Percentiles rank a stretch among this genome's conserved stretches.
Conservation (phyloP, 306 rosid species). For the Casuarina cunninghamiana region DNA sequence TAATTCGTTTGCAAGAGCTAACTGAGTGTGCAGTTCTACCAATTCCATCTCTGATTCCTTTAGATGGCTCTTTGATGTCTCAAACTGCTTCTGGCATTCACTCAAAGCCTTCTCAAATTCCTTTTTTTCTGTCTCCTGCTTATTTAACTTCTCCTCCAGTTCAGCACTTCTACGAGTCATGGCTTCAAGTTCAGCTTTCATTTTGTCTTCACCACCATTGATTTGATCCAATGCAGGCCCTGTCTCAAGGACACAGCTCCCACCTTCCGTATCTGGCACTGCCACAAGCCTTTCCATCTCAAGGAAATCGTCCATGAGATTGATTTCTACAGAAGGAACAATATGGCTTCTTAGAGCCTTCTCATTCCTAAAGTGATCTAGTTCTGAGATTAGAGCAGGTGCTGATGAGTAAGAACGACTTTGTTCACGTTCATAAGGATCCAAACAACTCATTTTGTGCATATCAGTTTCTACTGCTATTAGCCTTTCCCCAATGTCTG, state of each 20-base stretch:
- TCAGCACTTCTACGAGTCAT: slow-evolving; percentile 44
- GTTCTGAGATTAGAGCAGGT: slow-evolving; percentile 37
- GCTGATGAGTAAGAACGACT: slow-evolving; percentile 41
- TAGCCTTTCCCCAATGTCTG: slow-evolving; percentile 61
- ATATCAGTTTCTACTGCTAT: slow-evolving; percentile 37
- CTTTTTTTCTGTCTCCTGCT: slow-evolving; percentile 45
- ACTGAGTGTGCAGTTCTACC: slow-evolving; percentile 47
- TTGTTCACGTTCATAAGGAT: slow-evolving; percentile 40
- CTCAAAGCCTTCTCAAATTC: slow-evolving; percentile 47
- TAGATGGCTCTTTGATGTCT: slow-evolving; percentile 42
- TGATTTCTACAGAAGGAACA: slow-evolving; percentile 57
- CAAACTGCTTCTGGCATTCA: slow-evolving; percentile 47
- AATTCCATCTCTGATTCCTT: slow-evolving; percentile 46
- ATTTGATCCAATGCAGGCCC: slow-evolving; percentile 32
- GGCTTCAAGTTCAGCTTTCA: slow-evolving; percentile 46
- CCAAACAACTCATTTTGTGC: slow-evolving; percentile 35
- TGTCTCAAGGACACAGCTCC: slow-evolving; percentile 32
- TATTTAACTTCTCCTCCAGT: slow-evolving; percentile 52
- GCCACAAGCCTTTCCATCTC: slow-evolving; percentile 89
- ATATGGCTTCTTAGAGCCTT: slow-evolving; percentile 30
- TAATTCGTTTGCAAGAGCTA: slow-evolving; percentile 46
- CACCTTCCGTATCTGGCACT: slow-evolving; percentile 42
- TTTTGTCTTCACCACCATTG: slow-evolving; percentile 27
- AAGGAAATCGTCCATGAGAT: slow-evolving; percentile 90
- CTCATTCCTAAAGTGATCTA: slow-evolving; percentile 39